A percentile compares a stretch with the other conserved stretches of the same genome.
Conservation (phyloP, 495 filamentous ascomycete species). For the Trichoderma reesei region DNA sequence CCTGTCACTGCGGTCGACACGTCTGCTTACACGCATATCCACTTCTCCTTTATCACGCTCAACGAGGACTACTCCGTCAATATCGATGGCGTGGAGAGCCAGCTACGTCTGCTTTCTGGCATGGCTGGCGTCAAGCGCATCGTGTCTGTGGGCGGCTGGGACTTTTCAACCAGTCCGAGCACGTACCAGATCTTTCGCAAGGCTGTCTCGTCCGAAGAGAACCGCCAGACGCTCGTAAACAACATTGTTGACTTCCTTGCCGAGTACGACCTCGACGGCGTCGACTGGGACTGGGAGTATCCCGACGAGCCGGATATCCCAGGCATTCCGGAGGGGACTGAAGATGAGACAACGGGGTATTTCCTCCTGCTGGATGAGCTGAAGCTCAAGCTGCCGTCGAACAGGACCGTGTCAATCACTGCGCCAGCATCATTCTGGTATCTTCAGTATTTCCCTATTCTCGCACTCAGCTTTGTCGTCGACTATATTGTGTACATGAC, state of each 20-base stretch:
- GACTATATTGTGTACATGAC: slow-evolving; percentile 27
- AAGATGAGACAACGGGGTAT: slow-evolving; percentile 18
- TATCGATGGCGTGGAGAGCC: slow-evolving; percentile 4
- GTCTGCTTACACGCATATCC: slow-evolving; percentile 32
- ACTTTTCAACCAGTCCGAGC: slow-evolving; percentile 26
- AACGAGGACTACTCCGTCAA: slow-evolving; percentile 21
- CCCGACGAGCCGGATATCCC: slow-evolving; percentile 19
- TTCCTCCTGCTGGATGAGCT: slow-evolving; percentile 18
- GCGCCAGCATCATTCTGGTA: slow-evolving; percentile 22
- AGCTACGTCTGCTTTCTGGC: slow-evolving; percentile 16
- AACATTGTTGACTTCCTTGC: slow-evolving; percentile 31
- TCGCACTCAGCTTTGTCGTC: slow-evolving; percentile 15
- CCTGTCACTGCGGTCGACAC: slow-evolving; percentile 17
- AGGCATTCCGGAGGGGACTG: slow-evolving; percentile 15
- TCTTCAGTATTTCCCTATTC: slow-evolving; percentile 17
- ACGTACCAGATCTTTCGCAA: slow-evolving; percentile 32
- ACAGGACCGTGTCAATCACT: slow-evolving; percentile 22
- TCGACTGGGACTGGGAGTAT: slow-evolving; percentile 17
- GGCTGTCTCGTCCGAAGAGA: slow-evolving; percentile 22
- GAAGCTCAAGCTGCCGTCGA: slow-evolving; percentile 15
- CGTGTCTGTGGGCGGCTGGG: slow-evolving; percentile 41
- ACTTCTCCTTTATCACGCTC: slow-evolving; percentile 35
- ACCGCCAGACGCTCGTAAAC: slow-evolving; percentile 25
- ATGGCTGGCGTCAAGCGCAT: slow-evolving; percentile 25
- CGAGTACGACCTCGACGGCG: slow-evolving; percentile 23